A percentile compares a stretch with the other conserved stretches of the same genome.
These are phyloP conservation scores for Penicillium paneum DNA, from an alignment of 2,329 filamentous ascomycete species.

Conservation along the genomic window DNA sequence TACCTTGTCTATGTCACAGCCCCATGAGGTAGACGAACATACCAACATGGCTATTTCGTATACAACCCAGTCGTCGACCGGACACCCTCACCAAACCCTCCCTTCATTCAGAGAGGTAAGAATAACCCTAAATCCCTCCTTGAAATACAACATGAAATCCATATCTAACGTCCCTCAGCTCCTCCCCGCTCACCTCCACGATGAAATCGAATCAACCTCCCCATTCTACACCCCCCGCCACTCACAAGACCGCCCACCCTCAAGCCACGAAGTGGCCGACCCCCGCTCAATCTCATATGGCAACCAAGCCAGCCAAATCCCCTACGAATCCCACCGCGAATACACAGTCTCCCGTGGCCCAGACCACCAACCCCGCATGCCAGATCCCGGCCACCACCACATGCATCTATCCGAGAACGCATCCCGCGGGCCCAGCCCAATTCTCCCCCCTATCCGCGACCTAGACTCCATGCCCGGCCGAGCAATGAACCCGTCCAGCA, in stretches of 20 bases:
- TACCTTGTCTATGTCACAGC: conserved; percentile 37
- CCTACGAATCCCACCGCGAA: conserved; percentile 26
- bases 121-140: not conserved
- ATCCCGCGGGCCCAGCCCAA: conserved; percentile 35
- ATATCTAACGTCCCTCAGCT: conserved; percentile 27
- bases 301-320: conserved; percentile 20
- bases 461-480: conserved; percentile 34
- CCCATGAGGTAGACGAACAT: conserved; percentile 33
- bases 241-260: conserved; percentile 31
- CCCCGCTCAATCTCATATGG: conserved; percentile 28
- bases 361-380: conserved; percentile 19
- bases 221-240: conserved; percentile 32
- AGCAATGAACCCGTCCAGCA: conserved; percentile 15
- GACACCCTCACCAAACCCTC: conserved; percentile 31
- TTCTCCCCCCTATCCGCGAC: conserved; percentile 39
- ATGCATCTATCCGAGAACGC: conserved; percentile 22
- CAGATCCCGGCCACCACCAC: conserved; percentile 19
- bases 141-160: not conserved
- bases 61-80: conserved; percentile 32
- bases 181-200: conserved; percentile 41
- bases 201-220: conserved; percentile 40
- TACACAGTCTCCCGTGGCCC: conserved; percentile 23
- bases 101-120: conserved; percentile 42
- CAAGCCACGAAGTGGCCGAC: conserved; percentile 30
- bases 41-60: conserved; percentile 41